Base-by-base conservation (phyloP, 306 rosid species). In the Sphenostylis stenocarpa region DNA sequence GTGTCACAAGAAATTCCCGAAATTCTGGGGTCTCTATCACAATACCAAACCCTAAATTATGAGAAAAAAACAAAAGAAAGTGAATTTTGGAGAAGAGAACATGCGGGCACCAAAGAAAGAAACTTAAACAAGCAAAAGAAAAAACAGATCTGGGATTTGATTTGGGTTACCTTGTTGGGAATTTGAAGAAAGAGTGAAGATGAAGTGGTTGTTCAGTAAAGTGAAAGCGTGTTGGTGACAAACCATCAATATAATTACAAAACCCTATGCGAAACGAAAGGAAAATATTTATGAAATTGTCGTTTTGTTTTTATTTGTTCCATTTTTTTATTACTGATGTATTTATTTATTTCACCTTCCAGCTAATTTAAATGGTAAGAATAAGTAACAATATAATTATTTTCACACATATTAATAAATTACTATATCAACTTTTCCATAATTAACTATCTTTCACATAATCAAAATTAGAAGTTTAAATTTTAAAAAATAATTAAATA, bases 101-200 rank as follows among this genome's bases (percentile, higher is more conserved):
- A 49, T 2, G 31, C 2, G 67, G 12, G 38, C 48, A 66, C 4
- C 39, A 23, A 65, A 58, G 26, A 47, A 47, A 13, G 9, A 81
- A 47, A 8, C 49, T 63, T 12, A 38, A 44, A 14, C 1, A 23
- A 56, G 4, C 2, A 19, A 34, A 51, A 21, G 33, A 17, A 24
- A 24, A 24, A 15, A 57, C 1, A 57, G 77, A 73, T 73, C 78
- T 57, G 8, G 47, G 56, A 73, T 56, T 39, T 33, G 26, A 63
- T 15, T 33, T 56, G 41, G 57, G 9, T 57, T 73, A 73, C 69
- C 69, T 73, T 57, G 67, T 39, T 34, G 10, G 57, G 19, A 60
- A 26, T 41, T 73, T 28, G 78, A 73, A 43, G 24, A 57, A 38
- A 56, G 67, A 73, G 78, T 73, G 57, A 43, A 43, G 45, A 72